Conservation (phyloP, 768 basidiomycete genomes). For the Basidioascus undulatus region DNA sequence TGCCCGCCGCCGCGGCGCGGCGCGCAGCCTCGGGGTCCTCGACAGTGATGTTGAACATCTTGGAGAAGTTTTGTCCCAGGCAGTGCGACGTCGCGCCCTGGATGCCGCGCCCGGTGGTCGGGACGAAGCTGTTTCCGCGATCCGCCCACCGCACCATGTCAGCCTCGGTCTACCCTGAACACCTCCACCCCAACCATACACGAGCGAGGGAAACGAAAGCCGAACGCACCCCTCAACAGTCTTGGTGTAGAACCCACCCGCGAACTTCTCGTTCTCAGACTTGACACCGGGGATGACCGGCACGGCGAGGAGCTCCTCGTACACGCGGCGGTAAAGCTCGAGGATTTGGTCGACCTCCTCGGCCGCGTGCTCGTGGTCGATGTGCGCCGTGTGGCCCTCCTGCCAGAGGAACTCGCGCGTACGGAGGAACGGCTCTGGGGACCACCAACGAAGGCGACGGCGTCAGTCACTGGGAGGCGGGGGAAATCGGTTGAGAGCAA, state of each 20-base stretch:
- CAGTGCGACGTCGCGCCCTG: conserved; percentile 96
- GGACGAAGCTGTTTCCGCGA: too few relatives aligned
- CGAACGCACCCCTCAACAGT: conserved; percentile 92
- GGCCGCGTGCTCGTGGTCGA: conserved; percentile 74
- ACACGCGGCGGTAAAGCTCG: conserved; percentile 82
- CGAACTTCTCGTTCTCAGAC: conserved; percentile 98
- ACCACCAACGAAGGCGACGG: too few relatives aligned
- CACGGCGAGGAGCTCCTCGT: conserved; percentile 88
- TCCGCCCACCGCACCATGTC: too few relatives aligned
- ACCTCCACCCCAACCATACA: too few relatives aligned
- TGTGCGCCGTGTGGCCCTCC: conserved; percentile 90
- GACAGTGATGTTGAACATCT: conserved; percentile 94
- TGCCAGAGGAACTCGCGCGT: conserved; percentile 99
- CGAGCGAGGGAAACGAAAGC: too few relatives aligned
- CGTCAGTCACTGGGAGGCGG: too few relatives aligned
- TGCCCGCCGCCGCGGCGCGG: conserved; percentile 17
- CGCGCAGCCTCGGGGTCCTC: conserved; percentile 83
- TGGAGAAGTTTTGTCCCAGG: conserved; percentile 94
- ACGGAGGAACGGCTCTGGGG: conserved; percentile 79
- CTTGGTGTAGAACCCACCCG: conserved; percentile 91
- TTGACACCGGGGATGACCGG: conserved; percentile 93
- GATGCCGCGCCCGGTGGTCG: conserved; percentile 88
- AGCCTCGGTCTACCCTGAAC: too few relatives aligned
- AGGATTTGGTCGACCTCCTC: conserved; percentile 78
- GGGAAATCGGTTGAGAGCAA: background rate